These are phyloP conservation scores for Aurantiochytrium sp. DNA, from an alignment of 108 stramenopile species.

Conservation along the genomic window DNA sequence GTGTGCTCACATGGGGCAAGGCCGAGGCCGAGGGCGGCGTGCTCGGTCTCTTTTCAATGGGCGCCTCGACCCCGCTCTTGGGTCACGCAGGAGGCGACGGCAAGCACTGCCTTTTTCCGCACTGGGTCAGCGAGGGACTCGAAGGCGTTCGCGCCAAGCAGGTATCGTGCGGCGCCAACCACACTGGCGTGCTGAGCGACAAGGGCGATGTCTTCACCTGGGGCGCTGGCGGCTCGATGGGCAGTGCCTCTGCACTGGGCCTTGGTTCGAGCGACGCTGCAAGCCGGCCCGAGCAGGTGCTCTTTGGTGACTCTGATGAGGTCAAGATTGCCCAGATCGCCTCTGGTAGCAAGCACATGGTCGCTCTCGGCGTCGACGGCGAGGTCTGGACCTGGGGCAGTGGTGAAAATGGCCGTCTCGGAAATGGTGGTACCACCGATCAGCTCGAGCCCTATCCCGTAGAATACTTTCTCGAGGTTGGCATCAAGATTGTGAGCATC, in stretches of 20 bases:
- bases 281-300: not conserved
- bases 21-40: not conserved
- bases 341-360: constrained; percentile 37
- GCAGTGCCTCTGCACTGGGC: constrained; percentile 38
- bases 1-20: constrained; percentile 15
- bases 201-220: constrained; percentile 37
- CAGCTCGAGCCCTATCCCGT: constrained; percentile 35
- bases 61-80: not conserved
- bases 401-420: constrained; percentile 46
- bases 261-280: not conserved
- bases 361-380: constrained; percentile 33
- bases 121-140: not conserved
- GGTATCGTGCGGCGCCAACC: constrained; percentile 28
- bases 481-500: constrained; percentile 11
- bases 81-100: not conserved
- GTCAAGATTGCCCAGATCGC: constrained; percentile 22
- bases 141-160: constrained; percentile 24
- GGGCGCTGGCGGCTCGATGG: constrained; percentile 35
- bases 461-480: constrained; percentile 19
- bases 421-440: constrained; percentile 38
- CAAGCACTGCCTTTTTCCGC: not conserved
- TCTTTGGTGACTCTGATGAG: constrained; percentile 10
- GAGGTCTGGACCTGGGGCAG: constrained; percentile 45
- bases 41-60: not conserved
- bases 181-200: constrained; percentile 31